Percentiles rank a stretch among this genome's conserved stretches.
phyloP scores from a whole-genome alignment of 225 moss, liverwort and hornwort genomes.

The Pseudisothecium myosuroides region DNA sequence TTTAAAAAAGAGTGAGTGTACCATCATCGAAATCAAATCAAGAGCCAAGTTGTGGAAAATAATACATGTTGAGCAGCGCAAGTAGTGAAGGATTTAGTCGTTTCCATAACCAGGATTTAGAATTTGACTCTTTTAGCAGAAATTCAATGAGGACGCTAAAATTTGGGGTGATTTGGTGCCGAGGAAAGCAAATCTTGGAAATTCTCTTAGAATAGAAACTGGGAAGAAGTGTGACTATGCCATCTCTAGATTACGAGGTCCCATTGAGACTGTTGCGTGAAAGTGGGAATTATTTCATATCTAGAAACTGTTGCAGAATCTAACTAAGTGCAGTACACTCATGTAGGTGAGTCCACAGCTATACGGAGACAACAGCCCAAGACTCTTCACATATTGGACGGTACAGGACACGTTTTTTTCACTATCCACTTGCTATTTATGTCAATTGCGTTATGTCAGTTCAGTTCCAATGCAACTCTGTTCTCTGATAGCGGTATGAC shows the following conservation, averaged over 20 bases:
- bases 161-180: neutral
- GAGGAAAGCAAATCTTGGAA: neutral
- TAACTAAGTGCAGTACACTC: neutral
- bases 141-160: neutral
- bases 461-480: neutral
- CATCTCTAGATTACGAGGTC: neutral
- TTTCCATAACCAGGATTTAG: neutral
- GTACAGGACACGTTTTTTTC: neutral
- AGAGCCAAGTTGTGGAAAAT: neutral
- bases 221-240: neutral
- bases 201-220: neutral
- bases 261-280: neutral
- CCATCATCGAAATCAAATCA: neutral
- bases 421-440: neutral
- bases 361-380: slow-evolving; percentile 35
- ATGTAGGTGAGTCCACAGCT: slow-evolving; percentile 40
- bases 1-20: neutral
- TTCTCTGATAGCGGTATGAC: neutral
- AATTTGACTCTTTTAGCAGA: neutral
- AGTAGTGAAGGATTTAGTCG: neutral
- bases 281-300: neutral
- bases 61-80: neutral
- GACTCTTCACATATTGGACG: slow-evolving; percentile 56
- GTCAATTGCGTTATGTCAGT: neutral
- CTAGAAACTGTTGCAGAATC: neutral